Evolutionary conservation across 2,329 filamentous ascomycete species (phyloP), one percentile per base, ranked within the genome.

Genomic region (Aspergillus glaucus): DNA sequence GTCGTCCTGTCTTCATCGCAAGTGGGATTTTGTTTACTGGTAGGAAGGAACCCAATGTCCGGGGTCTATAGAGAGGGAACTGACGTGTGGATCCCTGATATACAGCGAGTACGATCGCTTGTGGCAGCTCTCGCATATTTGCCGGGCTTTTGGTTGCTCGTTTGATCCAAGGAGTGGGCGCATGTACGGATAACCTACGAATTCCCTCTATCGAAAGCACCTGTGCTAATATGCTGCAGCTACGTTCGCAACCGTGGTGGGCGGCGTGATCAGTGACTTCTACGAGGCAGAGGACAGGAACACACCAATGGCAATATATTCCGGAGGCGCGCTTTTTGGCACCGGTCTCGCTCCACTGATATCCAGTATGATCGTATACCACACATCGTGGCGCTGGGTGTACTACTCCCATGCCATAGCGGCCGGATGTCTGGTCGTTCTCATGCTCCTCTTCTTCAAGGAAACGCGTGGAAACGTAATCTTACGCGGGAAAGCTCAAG

Each of bases 231-330:
- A n/a, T 17, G 19, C 15, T 48, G 43, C 17, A 72, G 69, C 64
- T 32, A 82, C 79, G 0, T 95, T 94, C 63, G 89, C 86, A 41
- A 93, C 88, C 21, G 91, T 95, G 78, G 86, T 95, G 0, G 91
- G 91, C 15, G 91, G 91, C 3, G 87, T 96, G 3, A 85, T 96
- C 37, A 86, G 86, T 45, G 91, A 96, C 62, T 80, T 95, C 50
- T 95, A 90, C 71, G 80, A 85, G 43, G 82, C 87, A 8, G 73
- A 87, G 50, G 84, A 87, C 40, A 78, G 92, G 30, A 95, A 96
- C 59, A 89, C 86, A 0, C 87, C 91, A 0, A 95, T 96, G 92
- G 85, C 89, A 0, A 64, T 95, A 0, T 96, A 95, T 66, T 86
- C 86, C 15, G 88, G 86, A 0, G 75, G 77, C 3, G 90, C 89